Evolutionary conservation across 345 rosid genomes (phyloP).

Genomic region (rapeseed (Brassica napus)): DNA sequence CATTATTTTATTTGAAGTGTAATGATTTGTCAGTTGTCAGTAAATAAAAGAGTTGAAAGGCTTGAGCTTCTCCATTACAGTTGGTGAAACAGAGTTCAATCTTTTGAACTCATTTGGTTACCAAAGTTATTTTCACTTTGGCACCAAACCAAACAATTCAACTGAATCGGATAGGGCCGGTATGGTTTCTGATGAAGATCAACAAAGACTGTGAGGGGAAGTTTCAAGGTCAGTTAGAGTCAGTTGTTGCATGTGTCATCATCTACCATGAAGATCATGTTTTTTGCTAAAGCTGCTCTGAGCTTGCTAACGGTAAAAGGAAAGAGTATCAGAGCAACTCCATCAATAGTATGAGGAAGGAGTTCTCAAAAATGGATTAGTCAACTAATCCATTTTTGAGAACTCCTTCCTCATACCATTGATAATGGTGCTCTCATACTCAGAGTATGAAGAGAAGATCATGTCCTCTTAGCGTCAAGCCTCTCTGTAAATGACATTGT

Average conservation of each 20-base stretch:
- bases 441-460: neutral
- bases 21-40: neutral
- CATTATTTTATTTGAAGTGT: neutral
- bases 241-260: conserved; percentile 2
- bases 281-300: neutral
- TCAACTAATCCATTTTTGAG: no score
- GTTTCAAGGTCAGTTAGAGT: neutral
- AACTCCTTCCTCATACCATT: no score
- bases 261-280: neutral
- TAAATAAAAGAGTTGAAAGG: neutral
- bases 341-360: no score
- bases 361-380: no score
- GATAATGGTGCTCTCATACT: no score
- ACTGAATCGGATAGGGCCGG: neutral
- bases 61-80: neutral
- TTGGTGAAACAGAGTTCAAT: neutral
- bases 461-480: neutral
- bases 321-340: neutral
- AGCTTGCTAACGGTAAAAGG: neutral
- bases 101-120: neutral
- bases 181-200: neutral
- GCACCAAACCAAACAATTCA: neutral
- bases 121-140: neutral
- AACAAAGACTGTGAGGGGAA: neutral
- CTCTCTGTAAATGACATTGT: neutral